Percentiles rank a stretch among this genome's conserved stretches.
phyloP scores from a whole-genome alignment of 208 protist species.

The Leishmania mexicana region DNA sequence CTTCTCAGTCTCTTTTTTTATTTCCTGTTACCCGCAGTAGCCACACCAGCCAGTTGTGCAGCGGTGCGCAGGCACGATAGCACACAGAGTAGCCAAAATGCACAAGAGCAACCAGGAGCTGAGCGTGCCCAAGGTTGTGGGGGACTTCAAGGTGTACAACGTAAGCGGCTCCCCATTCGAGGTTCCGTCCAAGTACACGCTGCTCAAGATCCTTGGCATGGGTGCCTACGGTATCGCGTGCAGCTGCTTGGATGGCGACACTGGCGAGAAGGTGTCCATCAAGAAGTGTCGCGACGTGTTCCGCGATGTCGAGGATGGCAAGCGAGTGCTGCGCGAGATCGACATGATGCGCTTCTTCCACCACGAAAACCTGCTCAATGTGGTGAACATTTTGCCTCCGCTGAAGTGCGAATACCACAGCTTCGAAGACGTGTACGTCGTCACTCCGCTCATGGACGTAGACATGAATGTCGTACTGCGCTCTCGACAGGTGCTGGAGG shows the following conservation, averaged over 20 bases:
- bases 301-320: slow-evolving; percentile 92
- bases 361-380: slow-evolving; percentile 92
- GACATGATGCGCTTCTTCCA: slow-evolving; percentile 93
- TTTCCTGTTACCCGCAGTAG: background rate
- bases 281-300: slow-evolving; percentile 92
- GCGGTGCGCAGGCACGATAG: slow-evolving; percentile 51
- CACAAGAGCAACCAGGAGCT: slow-evolving; percentile 90
- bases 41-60: background rate
- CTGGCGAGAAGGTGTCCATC: slow-evolving; percentile 86
- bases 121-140: slow-evolving; percentile 75
- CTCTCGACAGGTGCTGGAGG: slow-evolving; percentile 91
- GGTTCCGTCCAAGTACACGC: slow-evolving; percentile 77
- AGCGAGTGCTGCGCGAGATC: slow-evolving; percentile 92
- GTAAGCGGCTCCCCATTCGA: slow-evolving; percentile 84
- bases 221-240: slow-evolving; percentile 97
- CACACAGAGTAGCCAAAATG: slow-evolving; percentile 70
- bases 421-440: slow-evolving; percentile 96
- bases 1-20: background rate
- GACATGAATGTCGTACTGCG: slow-evolving; percentile 95
- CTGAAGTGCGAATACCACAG: slow-evolving; percentile 84
- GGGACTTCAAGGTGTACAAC: slow-evolving; percentile 88
- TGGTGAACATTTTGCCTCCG: slow-evolving; percentile 94
- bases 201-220: slow-evolving; percentile 93
- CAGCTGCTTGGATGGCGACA: slow-evolving; percentile 82
- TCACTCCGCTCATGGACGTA: slow-evolving; percentile 97